Conservation (phyloP, 2,329 filamentous ascomycete genomes). For the Nannizzia gypsea region DNA sequence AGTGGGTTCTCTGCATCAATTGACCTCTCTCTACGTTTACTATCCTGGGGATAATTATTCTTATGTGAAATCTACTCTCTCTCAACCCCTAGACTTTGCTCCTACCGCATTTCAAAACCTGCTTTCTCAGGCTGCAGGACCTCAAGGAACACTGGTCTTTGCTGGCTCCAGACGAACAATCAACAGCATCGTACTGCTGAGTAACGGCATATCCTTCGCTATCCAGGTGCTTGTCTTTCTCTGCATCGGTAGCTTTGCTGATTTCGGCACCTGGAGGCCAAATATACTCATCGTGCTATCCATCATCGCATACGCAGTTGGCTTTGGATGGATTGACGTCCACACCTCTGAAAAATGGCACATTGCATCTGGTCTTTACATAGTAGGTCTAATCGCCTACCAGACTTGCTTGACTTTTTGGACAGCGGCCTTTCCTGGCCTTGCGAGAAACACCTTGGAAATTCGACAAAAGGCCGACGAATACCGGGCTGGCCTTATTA, state of each 20-base stretch:
- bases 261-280: slow-evolving; percentile 54
- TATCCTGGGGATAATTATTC: no score
- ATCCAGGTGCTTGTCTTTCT: slow-evolving; percentile 44
- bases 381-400: slow-evolving; percentile 54
- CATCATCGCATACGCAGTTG: slow-evolving; percentile 49
- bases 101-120: slow-evolving; percentile 55
- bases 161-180: slow-evolving; percentile 47
- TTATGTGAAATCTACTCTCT: not conserved
- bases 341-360: slow-evolving; percentile 50
- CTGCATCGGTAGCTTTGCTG: slow-evolving; percentile 39
- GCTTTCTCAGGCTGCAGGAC: slow-evolving; percentile 48
- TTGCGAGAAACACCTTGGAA: slow-evolving; percentile 44
- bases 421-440: slow-evolving; percentile 51
- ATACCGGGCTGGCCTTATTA: slow-evolving; percentile 43
- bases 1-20: slow-evolving; percentile 26
- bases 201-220: slow-evolving; percentile 53
- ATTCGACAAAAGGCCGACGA: slow-evolving; percentile 40
- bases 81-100: slow-evolving; percentile 39
- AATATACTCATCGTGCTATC: slow-evolving; percentile 52
- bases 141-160: slow-evolving; percentile 43
- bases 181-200: slow-evolving; percentile 38
- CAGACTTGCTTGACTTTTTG: slow-evolving; percentile 58
- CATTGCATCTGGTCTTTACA: slow-evolving; percentile 50
- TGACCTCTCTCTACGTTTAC: not conserved
- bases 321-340: slow-evolving; percentile 57